Conservation (phyloP, 495 filamentous ascomycete genomes). For the Trichocladium antarcticum region DNA sequence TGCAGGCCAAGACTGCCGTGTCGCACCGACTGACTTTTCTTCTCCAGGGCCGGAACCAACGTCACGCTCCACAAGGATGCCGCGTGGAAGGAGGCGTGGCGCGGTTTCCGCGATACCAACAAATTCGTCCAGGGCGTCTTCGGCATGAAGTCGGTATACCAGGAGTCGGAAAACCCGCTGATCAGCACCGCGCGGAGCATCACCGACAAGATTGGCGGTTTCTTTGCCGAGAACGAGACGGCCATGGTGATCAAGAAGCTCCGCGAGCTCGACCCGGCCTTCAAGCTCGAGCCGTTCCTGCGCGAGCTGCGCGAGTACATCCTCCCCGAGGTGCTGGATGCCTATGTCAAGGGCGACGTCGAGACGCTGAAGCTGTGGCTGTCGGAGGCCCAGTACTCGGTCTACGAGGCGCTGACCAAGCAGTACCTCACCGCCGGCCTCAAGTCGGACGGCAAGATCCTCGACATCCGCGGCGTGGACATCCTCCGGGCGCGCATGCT, state of each 20-base stretch:
- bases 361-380: slow-evolving; percentile 91
- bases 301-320: slow-evolving; percentile 96
- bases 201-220: slow-evolving; percentile 81
- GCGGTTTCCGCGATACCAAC: slow-evolving; percentile 77
- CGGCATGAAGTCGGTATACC: slow-evolving; percentile 68
- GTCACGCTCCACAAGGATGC: slow-evolving; percentile 94
- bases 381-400: slow-evolving; percentile 83
- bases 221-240: slow-evolving; percentile 97
- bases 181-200: slow-evolving; percentile 89
- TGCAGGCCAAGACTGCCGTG: not conserved
- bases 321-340: slow-evolving; percentile 90
- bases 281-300: slow-evolving; percentile 89
- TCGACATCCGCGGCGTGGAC: slow-evolving; percentile 91
- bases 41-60: slow-evolving; percentile 73
- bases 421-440: slow-evolving; percentile 89
- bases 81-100: slow-evolving; percentile 91
- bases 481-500: slow-evolving; percentile 79
- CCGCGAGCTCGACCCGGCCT: slow-evolving; percentile 88
- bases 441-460: slow-evolving; percentile 84
- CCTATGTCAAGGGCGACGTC: slow-evolving; percentile 91
- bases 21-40: slow-evolving; percentile 11
- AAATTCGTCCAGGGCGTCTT: slow-evolving; percentile 84
- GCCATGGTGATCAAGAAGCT: slow-evolving; percentile 95
- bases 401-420: slow-evolving; percentile 86
- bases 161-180: slow-evolving; percentile 93